Evolutionary conservation across 257 asterid species (phyloP).

Genomic region (Mitragyna speciosa): DNA sequence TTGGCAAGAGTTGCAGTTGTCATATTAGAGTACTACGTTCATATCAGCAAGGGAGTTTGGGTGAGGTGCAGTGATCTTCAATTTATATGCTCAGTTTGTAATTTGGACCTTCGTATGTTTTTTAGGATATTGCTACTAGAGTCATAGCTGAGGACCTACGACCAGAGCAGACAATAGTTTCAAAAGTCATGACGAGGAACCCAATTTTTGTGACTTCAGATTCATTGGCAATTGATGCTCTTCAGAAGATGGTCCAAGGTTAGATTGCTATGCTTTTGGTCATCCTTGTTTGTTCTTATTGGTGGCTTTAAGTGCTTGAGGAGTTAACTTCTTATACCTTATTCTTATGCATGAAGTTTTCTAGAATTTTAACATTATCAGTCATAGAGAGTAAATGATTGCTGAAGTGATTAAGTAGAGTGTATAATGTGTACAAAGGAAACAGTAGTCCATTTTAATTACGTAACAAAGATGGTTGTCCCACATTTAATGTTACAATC

Average conservation of each 20-base stretch:
- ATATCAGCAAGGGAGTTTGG: neutral
- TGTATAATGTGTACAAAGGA: neutral
- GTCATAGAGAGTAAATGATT: neutral
- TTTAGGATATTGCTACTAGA: conserved; percentile 87
- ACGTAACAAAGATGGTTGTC: neutral
- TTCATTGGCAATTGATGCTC: conserved; percentile 90
- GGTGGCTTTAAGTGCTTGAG: neutral
- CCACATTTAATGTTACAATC: neutral
- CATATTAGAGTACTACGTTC: neutral
- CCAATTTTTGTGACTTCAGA: conserved; percentile 88
- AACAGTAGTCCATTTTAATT: neutral
- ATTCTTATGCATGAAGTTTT: neutral
- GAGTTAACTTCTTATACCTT: neutral
- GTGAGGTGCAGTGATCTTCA: neutral
- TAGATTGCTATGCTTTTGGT: neutral
- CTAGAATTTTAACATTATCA: neutral
- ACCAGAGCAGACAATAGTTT: conserved; percentile 78
- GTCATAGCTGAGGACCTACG: conserved; percentile 92
- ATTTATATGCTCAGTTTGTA: neutral
- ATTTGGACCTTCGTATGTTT: conserved; percentile 21
- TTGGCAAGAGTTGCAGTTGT: neutral
- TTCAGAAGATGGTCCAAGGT: conserved; percentile 99
- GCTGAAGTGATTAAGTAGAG: neutral
- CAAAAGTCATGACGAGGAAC: conserved; percentile 92
- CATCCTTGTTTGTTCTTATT: neutral